Evolutionary conservation across 495 filamentous ascomycete species (phyloP).

Genomic region (Aspergillus asperescens): DNA sequence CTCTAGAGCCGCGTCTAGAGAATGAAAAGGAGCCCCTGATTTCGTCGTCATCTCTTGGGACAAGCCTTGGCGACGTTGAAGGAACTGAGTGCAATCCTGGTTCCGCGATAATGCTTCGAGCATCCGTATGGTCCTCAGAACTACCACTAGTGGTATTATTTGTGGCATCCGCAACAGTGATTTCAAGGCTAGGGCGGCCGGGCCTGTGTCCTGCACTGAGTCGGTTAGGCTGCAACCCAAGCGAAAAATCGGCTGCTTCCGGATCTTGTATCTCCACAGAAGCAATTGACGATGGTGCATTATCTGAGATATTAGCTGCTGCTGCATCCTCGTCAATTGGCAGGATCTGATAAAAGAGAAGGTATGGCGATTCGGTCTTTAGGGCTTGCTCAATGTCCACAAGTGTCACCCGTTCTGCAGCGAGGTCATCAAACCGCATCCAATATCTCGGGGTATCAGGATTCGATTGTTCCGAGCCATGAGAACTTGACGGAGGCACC

Average conservation of each 20-base stretch:
- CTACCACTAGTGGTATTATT: not conserved
- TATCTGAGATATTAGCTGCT: conserved; percentile 47
- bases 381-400: conserved; percentile 75
- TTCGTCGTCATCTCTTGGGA: conserved; percentile 46
- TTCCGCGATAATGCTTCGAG: conserved; percentile 27
- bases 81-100: conserved; percentile 35
- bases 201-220: conserved; percentile 24
- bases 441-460: conserved; percentile 61
- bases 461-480: conserved; percentile 43
- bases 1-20: conserved; percentile 56
- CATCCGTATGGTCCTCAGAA: conserved; percentile 10
- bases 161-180: conserved; percentile 28
- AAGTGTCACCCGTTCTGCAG: conserved; percentile 59
- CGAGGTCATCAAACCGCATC: conserved; percentile 88
- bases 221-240: conserved; percentile 15
- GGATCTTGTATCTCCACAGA: conserved; percentile 34
- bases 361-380: conserved; percentile 82
- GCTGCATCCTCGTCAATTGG: conserved; percentile 69
- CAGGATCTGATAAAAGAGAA: conserved; percentile 91
- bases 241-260: conserved; percentile 21
- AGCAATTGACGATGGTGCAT: conserved; percentile 54
- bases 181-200: conserved; percentile 41
- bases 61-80: conserved; percentile 43
- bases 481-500: conserved; percentile 44
- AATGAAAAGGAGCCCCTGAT: conserved; percentile 44